phyloP scores from a whole-genome alignment of 2,329 filamentous ascomycete genomes.

The Hypomyces rosellus region DNA sequence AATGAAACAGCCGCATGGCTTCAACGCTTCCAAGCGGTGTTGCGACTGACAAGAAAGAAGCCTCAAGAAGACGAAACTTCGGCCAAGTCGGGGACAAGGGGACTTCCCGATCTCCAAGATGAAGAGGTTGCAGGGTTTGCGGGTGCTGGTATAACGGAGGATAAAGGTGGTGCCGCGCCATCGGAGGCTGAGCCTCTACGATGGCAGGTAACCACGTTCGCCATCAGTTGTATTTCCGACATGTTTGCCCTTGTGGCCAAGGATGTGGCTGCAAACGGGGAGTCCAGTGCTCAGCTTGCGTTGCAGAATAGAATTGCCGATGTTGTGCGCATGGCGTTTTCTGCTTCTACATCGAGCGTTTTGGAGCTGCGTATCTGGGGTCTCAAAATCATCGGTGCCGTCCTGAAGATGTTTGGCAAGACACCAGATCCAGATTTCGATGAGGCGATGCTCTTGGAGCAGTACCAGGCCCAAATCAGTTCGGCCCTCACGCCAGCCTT shows the following conservation, averaged over 20 bases:
- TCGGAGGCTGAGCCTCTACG: conserved; percentile 79
- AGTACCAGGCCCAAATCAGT: conserved; percentile 97
- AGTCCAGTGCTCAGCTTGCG: conserved; percentile 69
- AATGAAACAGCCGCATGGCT: conserved; percentile 80
- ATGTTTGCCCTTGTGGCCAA: conserved; percentile 74
- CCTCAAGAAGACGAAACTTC: conserved; percentile 45
- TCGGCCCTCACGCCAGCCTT: conserved; percentile 95
- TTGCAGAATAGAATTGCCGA: conserved; percentile 82
- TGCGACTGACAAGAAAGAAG: conserved; percentile 78
- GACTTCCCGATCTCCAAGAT: conserved; percentile 76
- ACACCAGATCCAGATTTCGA: conserved; percentile 94
- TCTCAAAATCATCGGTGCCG: conserved; percentile 85
- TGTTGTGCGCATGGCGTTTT: conserved; percentile 94
- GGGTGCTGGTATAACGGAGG: conserved; percentile 54
- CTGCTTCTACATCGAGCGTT: conserved; percentile 89
- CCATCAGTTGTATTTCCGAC: conserved; percentile 81
- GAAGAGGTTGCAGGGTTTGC: conserved; percentile 97
- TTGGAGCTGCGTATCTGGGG: conserved; percentile 86
- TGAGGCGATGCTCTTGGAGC: conserved; percentile 92
- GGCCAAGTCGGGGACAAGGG: conserved; percentile 38
- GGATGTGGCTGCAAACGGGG: conserved; percentile 70
- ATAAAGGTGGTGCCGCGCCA: conserved; percentile 40
- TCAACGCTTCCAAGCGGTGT: conserved; percentile 76
- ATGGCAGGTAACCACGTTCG: conserved; percentile 94
- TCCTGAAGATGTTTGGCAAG: conserved; percentile 93